Evolutionary conservation across 2,329 filamentous ascomycete genomes (phyloP).

Genomic region (Diaporthe citriasiana): DNA sequence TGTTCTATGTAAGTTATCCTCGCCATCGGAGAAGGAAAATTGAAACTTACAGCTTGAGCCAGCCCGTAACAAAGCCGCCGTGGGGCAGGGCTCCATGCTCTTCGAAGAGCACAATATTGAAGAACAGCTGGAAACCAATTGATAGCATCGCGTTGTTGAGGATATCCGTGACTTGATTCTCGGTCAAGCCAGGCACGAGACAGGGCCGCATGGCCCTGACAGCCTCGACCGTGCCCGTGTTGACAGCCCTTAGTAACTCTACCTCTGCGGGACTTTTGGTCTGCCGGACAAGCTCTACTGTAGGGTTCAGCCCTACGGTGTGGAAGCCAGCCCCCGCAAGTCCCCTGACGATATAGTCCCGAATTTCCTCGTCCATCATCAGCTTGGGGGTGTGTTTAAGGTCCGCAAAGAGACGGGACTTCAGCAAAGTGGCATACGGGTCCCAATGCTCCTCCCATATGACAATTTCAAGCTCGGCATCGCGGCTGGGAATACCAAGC

Average conservation of each 20-base stretch:
- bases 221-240: conserved; percentile 74
- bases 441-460: conserved; percentile 77
- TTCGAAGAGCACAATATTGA: conserved; percentile 75
- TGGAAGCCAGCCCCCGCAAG: conserved; percentile 67
- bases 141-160: conserved; percentile 69
- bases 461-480: conserved; percentile 65
- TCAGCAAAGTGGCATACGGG: conserved; percentile 68
- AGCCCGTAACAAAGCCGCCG: conserved; percentile 65
- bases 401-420: conserved; percentile 57
- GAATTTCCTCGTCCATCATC: conserved; percentile 76
- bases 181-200: conserved; percentile 68
- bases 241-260: conserved; percentile 71
- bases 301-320: conserved; percentile 66
- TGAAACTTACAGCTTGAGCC: conserved; percentile 58
- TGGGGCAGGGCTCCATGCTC: conserved; percentile 67
- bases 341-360: conserved; percentile 73
- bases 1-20: not conserved
- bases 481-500: conserved; percentile 68
- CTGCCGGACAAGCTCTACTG: conserved; percentile 71
- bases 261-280: conserved; percentile 69
- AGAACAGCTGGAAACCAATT: conserved; percentile 70
- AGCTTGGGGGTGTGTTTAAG: conserved; percentile 53
- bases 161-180: conserved; percentile 69
- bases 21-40: not conserved
- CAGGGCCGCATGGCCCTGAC: conserved; percentile 70